Percentiles rank a stretch among this genome's conserved stretches.
Conservation (phyloP, 2,329 filamentous ascomycete species). For the Elsinoe arachidis region DNA sequence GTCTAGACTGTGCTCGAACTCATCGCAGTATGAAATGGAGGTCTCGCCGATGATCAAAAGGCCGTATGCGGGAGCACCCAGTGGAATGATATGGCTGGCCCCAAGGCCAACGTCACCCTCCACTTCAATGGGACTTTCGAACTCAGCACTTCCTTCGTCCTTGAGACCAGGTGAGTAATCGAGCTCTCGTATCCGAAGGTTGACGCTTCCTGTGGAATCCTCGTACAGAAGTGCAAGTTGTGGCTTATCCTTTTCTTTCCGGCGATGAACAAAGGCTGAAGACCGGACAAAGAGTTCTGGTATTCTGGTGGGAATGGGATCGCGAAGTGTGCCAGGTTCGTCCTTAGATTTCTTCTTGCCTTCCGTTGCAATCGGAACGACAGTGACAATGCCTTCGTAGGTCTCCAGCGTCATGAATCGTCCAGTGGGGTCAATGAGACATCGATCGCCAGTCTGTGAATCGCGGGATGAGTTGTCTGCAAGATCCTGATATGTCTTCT, state of each 20-base stretch:
- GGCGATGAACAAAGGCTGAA: conserved; percentile 55
- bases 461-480: conserved; percentile 57
- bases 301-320: conserved; percentile 53
- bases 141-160: conserved; percentile 43
- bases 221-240: conserved; percentile 58
- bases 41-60: conserved; percentile 49
- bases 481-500: conserved; percentile 52
- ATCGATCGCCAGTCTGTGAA: conserved; percentile 73
- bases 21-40: conserved; percentile 75
- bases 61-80: conserved; percentile 48
- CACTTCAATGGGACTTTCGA: conserved; percentile 45
- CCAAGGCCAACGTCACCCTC: conserved; percentile 49
- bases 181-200: conserved; percentile 48
- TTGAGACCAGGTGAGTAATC: conserved; percentile 40
- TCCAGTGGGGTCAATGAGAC: conserved; percentile 73
- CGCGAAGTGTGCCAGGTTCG: conserved; percentile 50
- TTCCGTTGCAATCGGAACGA: conserved; percentile 51
- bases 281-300: conserved; percentile 59
- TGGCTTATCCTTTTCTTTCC: conserved; percentile 36
- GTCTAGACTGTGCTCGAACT: conserved; percentile 55
- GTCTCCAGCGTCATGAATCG: conserved; percentile 58
- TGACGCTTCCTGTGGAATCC: conserved; percentile 49
- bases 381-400: conserved; percentile 59
- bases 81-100: conserved; percentile 53
- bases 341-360: conserved; percentile 44